Conservation (phyloP, 1,139 yeast species). For the Candida anutae region DNA sequence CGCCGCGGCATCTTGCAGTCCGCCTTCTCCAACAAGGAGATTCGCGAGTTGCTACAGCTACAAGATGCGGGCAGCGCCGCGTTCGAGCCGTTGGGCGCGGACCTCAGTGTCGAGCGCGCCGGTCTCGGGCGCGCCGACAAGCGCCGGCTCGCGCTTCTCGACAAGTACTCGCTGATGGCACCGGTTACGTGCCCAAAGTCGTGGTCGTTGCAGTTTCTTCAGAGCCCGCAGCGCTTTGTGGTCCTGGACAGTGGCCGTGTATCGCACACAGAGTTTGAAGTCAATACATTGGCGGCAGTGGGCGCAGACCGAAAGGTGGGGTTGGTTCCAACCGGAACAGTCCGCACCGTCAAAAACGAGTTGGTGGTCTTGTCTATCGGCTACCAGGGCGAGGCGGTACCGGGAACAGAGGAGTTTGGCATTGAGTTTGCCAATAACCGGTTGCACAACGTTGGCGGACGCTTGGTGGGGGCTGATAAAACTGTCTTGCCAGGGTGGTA, state of each 20-base stretch:
- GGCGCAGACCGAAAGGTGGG: constrained; percentile 23
- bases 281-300: constrained; percentile 34
- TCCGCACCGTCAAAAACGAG: constrained; percentile 42
- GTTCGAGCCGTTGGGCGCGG: constrained; percentile 47
- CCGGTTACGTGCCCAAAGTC: constrained; percentile 21
- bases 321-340: constrained; percentile 36
- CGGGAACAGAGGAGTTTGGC: constrained; percentile 45
- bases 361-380: constrained; percentile 82
- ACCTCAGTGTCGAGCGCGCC: constrained; percentile 32
- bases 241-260: constrained; percentile 27
- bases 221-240: constrained; percentile 54
- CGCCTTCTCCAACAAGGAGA: constrained; percentile 88
- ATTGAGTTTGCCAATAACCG: constrained; percentile 57
- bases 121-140: constrained; percentile 59
- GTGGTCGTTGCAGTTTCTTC: constrained; percentile 68
- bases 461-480: constrained; percentile 30
- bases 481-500: constrained; percentile 51
- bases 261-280: constrained; percentile 40
- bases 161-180: constrained; percentile 32
- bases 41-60: constrained; percentile 73
- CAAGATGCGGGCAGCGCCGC: constrained; percentile 33
- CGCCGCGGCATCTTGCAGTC: constrained; percentile 79
- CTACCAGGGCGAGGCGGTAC: constrained; percentile 60
- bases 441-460: constrained; percentile 56
- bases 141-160: constrained; percentile 58